Base-by-base conservation (phyloP, 1,284 basidiomycete species). In the Cryptococcus sp. region DNA sequence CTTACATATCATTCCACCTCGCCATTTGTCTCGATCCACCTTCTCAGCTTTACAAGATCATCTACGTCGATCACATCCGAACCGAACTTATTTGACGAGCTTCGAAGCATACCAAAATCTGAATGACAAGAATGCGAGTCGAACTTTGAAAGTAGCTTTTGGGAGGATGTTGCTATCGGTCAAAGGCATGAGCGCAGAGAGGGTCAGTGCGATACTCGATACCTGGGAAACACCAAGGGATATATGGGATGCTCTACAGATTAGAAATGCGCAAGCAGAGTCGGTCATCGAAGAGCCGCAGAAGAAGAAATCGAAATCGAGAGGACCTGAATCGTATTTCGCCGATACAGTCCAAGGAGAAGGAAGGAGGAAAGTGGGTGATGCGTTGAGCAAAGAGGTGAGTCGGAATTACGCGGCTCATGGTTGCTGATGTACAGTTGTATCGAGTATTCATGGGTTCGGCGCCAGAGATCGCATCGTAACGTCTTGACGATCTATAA, bases 131-230 rank as follows among this genome's bases (percentile, higher is more conserved):
- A 74, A 76, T 10, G 74, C 71, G 0, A 72, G 70, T 9, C 55
- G 73, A 34, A 81, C 79, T 0, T 55, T 79, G 3, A 61, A 66
- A n/a, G 74, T 79, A 31, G 69, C 74, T 31, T 81, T 78, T 60
- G 78, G 75, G 4, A 73, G 75, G 42, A 82, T 82, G 80, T 65
- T 81, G 32, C 62, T 79, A 25, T 77, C 77, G 50, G 67, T 82
- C 54, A 73, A 73, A 37, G 80, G 80, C 3, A 74, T 82, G 70
- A 76, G 74, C 39, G 72, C 77, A 0, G 80, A 82, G 59, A 77
- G 79, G 54, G 78, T 78, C 11, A 64, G 70, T 9, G 75, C 75
- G 11, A 63, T 81, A 21, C 56, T 81, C 21, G 72, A 77, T 22
- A 50, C 68, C 14, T 82, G 78, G 74, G 73, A 76, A 16, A 81